A percentile compares a stretch with the other conserved stretches of the same genome.
phyloP scores from a whole-genome alignment of 2,329 filamentous ascomycete species.

The Lachnellula occidentalis region DNA sequence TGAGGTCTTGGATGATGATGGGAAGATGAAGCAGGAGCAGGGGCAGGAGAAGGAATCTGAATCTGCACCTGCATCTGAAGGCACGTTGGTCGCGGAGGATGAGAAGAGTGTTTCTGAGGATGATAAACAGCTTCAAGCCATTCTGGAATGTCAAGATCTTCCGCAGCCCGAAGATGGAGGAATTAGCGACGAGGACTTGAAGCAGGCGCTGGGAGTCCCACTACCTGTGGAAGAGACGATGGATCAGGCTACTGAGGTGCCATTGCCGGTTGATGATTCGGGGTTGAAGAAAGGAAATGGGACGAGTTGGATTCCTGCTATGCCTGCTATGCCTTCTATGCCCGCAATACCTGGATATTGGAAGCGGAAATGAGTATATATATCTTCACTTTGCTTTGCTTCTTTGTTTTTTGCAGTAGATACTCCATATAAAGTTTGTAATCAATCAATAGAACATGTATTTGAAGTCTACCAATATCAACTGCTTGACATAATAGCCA shows the following conservation, averaged over 20 bases:
- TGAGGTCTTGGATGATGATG: conserved; percentile 23
- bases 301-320: background rate
- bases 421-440: background rate
- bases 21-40: conserved; percentile 14
- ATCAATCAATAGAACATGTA: background rate
- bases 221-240: conserved; percentile 19
- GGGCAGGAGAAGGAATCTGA: background rate
- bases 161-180: conserved; percentile 21
- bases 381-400: background rate
- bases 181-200: conserved; percentile 18
- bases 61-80: no score
- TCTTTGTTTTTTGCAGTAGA: background rate
- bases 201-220: conserved; percentile 15
- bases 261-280: conserved; percentile 4
- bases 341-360: background rate
- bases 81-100: no score
- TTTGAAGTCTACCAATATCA: background rate
- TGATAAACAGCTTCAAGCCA: conserved; percentile 22
- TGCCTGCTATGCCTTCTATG: conserved; percentile 2
- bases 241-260: conserved; percentile 6
- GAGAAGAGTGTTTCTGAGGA: conserved; percentile 6
- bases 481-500: no score
- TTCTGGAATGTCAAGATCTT: conserved; percentile 16
- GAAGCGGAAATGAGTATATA: background rate
- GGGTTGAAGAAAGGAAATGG: background rate